Conservation (phyloP, 306 rosid genomes). For the Quercus cerris region DNA sequence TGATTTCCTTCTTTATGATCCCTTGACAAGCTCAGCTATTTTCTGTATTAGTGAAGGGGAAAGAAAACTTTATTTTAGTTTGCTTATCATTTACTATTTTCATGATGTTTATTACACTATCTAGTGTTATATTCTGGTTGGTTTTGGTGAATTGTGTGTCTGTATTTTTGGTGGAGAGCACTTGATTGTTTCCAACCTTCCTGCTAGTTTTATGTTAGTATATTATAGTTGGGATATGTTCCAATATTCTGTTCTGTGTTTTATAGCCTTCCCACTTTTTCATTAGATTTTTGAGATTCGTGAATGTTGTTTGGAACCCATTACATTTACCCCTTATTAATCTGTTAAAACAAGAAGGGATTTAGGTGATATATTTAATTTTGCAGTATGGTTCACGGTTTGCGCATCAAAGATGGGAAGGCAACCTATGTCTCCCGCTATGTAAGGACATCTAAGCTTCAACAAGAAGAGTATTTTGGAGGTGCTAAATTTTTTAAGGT, state of each 20-base stretch:
- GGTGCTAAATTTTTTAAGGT: constrained; percentile 89
- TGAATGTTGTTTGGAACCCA: background rate
- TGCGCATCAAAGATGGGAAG: constrained; percentile 93
- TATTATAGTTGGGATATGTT: background rate
- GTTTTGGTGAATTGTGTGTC: background rate
- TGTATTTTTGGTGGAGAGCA: background rate
- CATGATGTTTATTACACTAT: too few species aligned
- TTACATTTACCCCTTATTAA: background rate
- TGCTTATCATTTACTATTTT: background rate
- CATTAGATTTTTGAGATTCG: background rate
- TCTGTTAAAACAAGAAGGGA: constrained; percentile 2
- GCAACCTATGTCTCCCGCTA: constrained; percentile 85
- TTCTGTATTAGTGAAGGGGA: background rate
- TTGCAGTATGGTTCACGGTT: constrained; percentile 93
- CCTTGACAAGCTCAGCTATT: background rate
- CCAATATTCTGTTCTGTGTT: background rate
- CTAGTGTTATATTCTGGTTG: too few species aligned
- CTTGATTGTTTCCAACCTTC: background rate
- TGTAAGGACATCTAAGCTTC: constrained; percentile 46
- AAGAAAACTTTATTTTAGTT: background rate
- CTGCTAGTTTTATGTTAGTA: background rate
- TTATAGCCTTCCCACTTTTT: background rate
- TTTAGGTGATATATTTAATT: constrained; percentile 11
- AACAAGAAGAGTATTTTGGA: constrained; percentile 88
- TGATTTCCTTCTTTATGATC: background rate